Evolutionary conservation across 768 basidiomycete species (phyloP).

Genomic region (Chiua virens): DNA sequence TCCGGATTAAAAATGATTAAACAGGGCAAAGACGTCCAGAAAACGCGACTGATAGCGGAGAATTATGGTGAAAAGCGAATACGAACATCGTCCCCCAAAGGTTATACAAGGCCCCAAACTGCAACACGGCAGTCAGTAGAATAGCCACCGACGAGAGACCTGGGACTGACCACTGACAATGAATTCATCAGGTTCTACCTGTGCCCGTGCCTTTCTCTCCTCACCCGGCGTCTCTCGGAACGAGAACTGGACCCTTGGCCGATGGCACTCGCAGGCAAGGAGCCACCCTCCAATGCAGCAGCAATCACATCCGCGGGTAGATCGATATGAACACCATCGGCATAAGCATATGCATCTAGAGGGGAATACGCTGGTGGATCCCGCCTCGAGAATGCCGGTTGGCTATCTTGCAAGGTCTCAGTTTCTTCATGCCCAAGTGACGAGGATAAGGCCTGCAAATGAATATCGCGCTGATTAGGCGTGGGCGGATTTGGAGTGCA

Average conservation of each 20-base stretch:
- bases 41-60: constrained; percentile 17
- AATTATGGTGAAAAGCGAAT: constrained; percentile 26
- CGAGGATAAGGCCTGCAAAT: constrained; percentile 57
- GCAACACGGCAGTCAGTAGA: constrained; percentile 4
- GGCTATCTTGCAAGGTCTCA: constrained; percentile 29
- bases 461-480: constrained; percentile 81
- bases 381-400: constrained; percentile 45
- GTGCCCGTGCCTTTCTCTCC: constrained; percentile 43
- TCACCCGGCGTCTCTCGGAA: constrained; percentile 59
- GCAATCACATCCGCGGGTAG: constrained; percentile 91
- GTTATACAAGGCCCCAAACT: constrained; percentile 24
- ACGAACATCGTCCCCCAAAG: constrained; percentile 17
- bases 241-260: constrained; percentile 48
- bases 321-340: constrained; percentile 91
- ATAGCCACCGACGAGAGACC: background rate
- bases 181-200: background rate
- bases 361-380: constrained; percentile 89
- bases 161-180: constrained; percentile 16
- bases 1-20: constrained; percentile 29
- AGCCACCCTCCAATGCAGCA: constrained; percentile 77
- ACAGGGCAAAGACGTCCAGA: constrained; percentile 21
- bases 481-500: constrained; percentile 79
- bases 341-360: constrained; percentile 79
- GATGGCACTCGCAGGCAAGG: constrained; percentile 58
- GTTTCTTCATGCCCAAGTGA: constrained; percentile 12